These are phyloP conservation scores for Chamaecrista fasciculata DNA, from an alignment of 306 rosid species.

Conservation along the genomic window DNA sequence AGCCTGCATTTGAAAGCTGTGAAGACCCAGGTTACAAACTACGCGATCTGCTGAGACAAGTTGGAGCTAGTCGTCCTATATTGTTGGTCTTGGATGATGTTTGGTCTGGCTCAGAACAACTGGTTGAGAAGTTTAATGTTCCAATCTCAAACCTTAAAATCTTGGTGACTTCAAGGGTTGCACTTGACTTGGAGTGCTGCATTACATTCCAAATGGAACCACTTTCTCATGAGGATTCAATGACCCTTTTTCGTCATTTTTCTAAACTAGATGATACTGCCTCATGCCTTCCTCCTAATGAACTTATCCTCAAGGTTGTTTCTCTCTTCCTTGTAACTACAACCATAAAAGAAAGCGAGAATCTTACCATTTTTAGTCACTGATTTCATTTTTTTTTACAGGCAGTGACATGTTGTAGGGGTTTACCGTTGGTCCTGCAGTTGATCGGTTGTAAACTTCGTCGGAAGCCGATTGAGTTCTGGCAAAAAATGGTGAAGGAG, in stretches of 20 bases:
- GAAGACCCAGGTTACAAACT: conserved; percentile 39
- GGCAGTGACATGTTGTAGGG: conserved; percentile 56
- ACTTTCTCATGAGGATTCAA: conserved; percentile 41
- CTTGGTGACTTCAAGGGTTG: conserved; percentile 68
- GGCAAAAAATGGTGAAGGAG: conserved; percentile 39
- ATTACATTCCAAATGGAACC: conserved; percentile 27
- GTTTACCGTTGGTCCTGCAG: conserved; percentile 55
- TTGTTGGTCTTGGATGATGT: conserved; percentile 72
- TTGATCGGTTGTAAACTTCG: conserved; percentile 54
- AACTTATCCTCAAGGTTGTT: conserved; percentile 39
- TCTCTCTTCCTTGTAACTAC: neutral
- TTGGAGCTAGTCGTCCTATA: conserved; percentile 29
- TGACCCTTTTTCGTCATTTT: conserved; percentile 46
- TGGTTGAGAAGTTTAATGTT: conserved; percentile 42
- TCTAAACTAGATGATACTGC: conserved; percentile 32
- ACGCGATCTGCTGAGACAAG: conserved; percentile 30
- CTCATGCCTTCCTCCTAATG: conserved; percentile 30
- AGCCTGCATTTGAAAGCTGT: conserved; percentile 42
- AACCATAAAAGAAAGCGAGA: neutral
- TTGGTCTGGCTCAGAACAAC: conserved; percentile 48
- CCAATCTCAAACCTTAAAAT: conserved; percentile 44
- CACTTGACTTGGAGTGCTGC: conserved; percentile 39
- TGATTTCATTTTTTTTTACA: conserved; percentile 29
- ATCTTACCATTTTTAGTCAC: neutral
- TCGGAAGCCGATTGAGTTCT: conserved; percentile 34